Conservation (phyloP, 2,329 filamentous ascomycete genomes). For the Neonectria magnoliae region DNA sequence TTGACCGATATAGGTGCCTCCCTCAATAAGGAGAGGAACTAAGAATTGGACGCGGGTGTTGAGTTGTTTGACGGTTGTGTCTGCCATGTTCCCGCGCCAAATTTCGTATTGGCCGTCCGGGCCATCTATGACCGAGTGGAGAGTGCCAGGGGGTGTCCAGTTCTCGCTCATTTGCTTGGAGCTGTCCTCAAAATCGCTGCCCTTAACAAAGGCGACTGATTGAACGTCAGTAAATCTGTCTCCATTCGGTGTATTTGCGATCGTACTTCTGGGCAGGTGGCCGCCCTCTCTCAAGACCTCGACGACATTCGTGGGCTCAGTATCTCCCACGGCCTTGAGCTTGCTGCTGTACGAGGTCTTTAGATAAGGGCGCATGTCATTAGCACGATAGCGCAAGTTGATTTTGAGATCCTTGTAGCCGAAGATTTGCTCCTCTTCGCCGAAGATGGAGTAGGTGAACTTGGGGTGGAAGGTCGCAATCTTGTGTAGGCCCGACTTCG, state of each 20-base stretch:
- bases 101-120: constrained; percentile 79
- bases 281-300: constrained; percentile 69
- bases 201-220: constrained; percentile 73
- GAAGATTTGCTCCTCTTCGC: constrained; percentile 90
- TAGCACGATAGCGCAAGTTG: constrained; percentile 72
- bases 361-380: constrained; percentile 82
- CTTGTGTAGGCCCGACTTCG: constrained; percentile 61
- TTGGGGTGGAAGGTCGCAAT: constrained; percentile 80
- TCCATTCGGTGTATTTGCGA: constrained; percentile 24
- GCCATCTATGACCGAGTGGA: constrained; percentile 70
- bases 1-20: constrained; percentile 77
- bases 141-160: constrained; percentile 79
- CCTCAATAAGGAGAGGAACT: constrained; percentile 90
- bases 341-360: constrained; percentile 77
- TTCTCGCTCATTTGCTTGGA: constrained; percentile 56
- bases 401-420: constrained; percentile 87
- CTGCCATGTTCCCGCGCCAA: constrained; percentile 80
- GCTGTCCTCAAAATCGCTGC: constrained; percentile 68
- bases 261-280: constrained; percentile 74
- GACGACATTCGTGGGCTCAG: constrained; percentile 74
- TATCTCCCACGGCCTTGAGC: constrained; percentile 74
- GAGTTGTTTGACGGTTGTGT: constrained; percentile 75
- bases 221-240: constrained; percentile 23
- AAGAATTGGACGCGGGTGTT: constrained; percentile 85
- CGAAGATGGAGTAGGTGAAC: constrained; percentile 93